phyloP scores from a whole-genome alignment of 2,329 filamentous ascomycete species.

The Cordyceps cateniannulata region DNA sequence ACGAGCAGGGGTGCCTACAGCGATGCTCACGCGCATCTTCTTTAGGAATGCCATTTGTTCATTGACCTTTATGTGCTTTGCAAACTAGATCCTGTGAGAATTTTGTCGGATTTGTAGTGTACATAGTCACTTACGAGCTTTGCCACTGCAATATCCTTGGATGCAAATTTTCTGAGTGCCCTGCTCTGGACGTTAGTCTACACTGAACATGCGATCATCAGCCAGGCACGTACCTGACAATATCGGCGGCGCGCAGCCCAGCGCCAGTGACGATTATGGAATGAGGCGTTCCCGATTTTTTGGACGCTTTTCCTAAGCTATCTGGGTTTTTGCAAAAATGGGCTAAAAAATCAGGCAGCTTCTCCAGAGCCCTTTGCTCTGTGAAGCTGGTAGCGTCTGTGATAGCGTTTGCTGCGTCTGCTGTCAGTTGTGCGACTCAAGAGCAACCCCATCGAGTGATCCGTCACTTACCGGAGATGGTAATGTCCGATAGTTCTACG shows the following conservation, averaged over 20 bases:
- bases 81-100: slow-evolving; percentile 50
- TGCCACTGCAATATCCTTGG: slow-evolving; percentile 68
- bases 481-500: slow-evolving; percentile 77
- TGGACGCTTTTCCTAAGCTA: slow-evolving; percentile 57
- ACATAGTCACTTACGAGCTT: slow-evolving; percentile 55
- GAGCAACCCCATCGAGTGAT: slow-evolving; percentile 38
- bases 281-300: slow-evolving; percentile 68
- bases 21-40: slow-evolving; percentile 67
- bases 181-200: slow-evolving; percentile 34
- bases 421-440: slow-evolving; percentile 5
- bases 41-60: slow-evolving; percentile 76
- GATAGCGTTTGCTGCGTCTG: slow-evolving; percentile 59
- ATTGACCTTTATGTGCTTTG: slow-evolving; percentile 94
- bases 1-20: slow-evolving; percentile 81
- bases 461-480: slow-evolving; percentile 57
- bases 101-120: too few species aligned
- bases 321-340: slow-evolving; percentile 51
- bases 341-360: slow-evolving; percentile 75
- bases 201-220: not conserved
- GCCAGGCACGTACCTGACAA: slow-evolving; percentile 55
- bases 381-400: slow-evolving; percentile 72
- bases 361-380: slow-evolving; percentile 58
- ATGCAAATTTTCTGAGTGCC: slow-evolving; percentile 70
- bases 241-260: slow-evolving; percentile 77
- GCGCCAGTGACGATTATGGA: slow-evolving; percentile 84